These are phyloP conservation scores for Plantago ovata DNA, from an alignment of 257 asterid genomes.

Conservation along the genomic window DNA sequence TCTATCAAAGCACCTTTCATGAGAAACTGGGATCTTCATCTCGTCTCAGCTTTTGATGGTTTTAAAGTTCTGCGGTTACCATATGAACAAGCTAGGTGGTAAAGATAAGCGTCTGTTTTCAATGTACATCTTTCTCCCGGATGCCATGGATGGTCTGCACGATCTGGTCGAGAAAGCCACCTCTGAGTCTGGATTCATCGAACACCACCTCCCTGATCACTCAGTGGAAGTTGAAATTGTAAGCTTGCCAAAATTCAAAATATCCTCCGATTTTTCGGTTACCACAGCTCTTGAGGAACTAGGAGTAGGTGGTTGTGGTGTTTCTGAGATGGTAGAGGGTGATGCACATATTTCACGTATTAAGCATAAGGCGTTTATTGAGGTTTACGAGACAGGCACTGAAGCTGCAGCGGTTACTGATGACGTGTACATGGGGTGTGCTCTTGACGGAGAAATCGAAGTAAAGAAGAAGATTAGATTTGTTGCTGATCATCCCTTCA, in stretches of 20 bases:
- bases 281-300: too few species aligned
- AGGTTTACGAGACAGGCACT: too few species aligned
- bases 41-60: not conserved
- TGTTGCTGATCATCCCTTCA: too few species aligned
- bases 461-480: too few species aligned
- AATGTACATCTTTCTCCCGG: not conserved
- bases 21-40: not conserved
- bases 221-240: not conserved
- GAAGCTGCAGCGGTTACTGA: too few species aligned
- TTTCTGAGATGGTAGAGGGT: too few species aligned
- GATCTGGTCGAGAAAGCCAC: not conserved
- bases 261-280: too few species aligned
- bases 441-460: too few species aligned
- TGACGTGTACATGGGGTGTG: too few species aligned
- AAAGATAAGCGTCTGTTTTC: not conserved
- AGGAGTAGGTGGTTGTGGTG: too few species aligned
- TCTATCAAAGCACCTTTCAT: not conserved
- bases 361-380: too few species aligned
- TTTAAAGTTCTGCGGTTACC: not conserved
- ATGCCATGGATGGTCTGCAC: not conserved
- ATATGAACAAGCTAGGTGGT: not conserved
- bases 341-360: too few species aligned
- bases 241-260: not conserved
- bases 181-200: constrained; percentile 1
- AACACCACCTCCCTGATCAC: not conserved